A percentile compares a stretch with the other conserved stretches of the same genome.
phyloP scores from a whole-genome alignment of 108 stramenopile genomes.

The Nitzschia sp. region DNA sequence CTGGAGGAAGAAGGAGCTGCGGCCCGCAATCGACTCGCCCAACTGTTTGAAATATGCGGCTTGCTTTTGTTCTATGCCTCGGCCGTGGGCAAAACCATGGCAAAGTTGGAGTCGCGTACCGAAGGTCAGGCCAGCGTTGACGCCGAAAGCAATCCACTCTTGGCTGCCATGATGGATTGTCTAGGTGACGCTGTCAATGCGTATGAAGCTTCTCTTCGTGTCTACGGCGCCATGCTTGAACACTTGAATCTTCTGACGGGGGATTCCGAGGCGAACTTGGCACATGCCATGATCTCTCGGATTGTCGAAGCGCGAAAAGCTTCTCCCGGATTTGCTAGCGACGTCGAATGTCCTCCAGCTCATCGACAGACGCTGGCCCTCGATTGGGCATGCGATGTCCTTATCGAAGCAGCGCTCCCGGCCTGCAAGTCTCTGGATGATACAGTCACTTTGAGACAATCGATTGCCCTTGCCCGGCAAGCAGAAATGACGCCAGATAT shows the following conservation, averaged over 20 bases:
- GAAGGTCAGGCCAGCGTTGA: neutral
- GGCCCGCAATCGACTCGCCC: conserved; percentile 52
- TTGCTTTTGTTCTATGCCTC: conserved; percentile 77
- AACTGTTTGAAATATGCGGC: conserved; percentile 79
- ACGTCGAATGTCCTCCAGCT: conserved; percentile 36
- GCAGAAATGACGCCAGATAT: conserved; percentile 51
- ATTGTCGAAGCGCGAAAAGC: conserved; percentile 62
- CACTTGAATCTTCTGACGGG: conserved; percentile 50
- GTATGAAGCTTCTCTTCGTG: conserved; percentile 78
- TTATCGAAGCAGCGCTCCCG: conserved; percentile 71
- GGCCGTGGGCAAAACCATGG: conserved; percentile 62
- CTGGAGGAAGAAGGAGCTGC: conserved; percentile 67
- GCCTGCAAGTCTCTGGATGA: conserved; percentile 69
- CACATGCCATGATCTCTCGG: conserved; percentile 61
- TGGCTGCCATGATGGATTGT: conserved; percentile 62
- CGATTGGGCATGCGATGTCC: conserved; percentile 59
- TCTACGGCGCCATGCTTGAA: conserved; percentile 76
- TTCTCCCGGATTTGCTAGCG: conserved; percentile 76
- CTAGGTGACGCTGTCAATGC: conserved; percentile 66
- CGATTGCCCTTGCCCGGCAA: conserved; percentile 52
- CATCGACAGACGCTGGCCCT: conserved; percentile 50
- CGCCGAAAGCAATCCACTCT: conserved; percentile 51
- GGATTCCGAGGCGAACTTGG: conserved; percentile 65
- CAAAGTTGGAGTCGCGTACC: conserved; percentile 33
- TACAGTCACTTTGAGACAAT: conserved; percentile 56